A percentile compares a stretch with the other conserved stretches of the same genome.
phyloP scores from a whole-genome alignment of 2,329 filamentous ascomycete species.

The Cladosporium colombiae region DNA sequence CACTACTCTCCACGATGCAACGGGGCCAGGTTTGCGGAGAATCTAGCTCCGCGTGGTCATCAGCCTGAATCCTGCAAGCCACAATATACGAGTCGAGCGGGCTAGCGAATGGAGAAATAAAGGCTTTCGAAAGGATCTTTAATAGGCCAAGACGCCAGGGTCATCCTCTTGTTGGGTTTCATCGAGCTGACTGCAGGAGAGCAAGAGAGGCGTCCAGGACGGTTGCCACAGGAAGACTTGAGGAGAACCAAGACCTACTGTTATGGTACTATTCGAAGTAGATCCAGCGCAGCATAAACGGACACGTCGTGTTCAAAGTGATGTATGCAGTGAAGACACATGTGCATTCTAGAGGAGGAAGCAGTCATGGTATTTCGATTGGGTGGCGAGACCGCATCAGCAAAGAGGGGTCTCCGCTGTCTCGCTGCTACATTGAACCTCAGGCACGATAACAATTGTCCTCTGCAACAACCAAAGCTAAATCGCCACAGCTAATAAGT shows the following conservation, averaged over 20 bases:
- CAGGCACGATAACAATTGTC: constrained; percentile 6
- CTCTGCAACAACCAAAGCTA: background rate
- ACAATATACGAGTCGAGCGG: constrained; percentile 6
- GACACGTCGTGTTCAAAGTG: background rate
- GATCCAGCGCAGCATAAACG: background rate
- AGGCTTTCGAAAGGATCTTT: background rate
- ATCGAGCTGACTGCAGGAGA: background rate
- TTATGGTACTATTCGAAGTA: background rate
- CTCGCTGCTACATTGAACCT: background rate
- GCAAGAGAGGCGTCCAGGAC: background rate
- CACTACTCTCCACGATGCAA: background rate
- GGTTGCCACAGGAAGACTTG: background rate
- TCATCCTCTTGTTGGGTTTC: background rate
- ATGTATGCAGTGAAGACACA: background rate
- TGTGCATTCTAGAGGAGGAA: background rate
- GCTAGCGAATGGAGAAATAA: background rate
- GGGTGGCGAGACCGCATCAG: background rate
- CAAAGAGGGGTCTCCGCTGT: background rate
- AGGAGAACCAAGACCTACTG: background rate
- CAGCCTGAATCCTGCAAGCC: constrained; percentile 3
- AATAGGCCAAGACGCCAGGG: background rate
- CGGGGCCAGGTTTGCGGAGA: background rate
- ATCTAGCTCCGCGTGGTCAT: background rate
- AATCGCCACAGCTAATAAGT: background rate
- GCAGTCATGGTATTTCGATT: background rate